Percentiles rank a stretch among this genome's conserved stretches.
phyloP scores from a whole-genome alignment of 345 rosid species.

The Arabis hirsuta region DNA sequence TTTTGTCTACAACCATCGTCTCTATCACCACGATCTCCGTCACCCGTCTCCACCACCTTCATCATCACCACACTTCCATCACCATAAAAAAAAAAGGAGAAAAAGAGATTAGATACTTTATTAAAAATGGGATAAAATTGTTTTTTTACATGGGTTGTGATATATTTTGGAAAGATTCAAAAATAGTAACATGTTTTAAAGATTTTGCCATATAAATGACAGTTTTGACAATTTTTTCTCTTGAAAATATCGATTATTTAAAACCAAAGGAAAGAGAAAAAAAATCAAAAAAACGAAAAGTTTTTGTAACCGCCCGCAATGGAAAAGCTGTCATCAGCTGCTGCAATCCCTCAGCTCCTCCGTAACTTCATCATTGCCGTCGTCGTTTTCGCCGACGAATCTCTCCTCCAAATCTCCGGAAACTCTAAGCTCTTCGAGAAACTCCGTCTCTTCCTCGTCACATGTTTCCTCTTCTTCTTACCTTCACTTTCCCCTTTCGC shows the following conservation, averaged over 20 bases:
- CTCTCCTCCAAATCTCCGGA: constrained; percentile 53
- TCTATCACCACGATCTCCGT: no score
- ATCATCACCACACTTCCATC: no score
- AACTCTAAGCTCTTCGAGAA: constrained; percentile 56
- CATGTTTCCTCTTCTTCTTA: constrained; percentile 64
- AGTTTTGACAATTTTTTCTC: no score
- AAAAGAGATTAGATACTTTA: no score
- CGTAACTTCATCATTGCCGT: constrained; percentile 57
- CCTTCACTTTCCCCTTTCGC: constrained; percentile 48
- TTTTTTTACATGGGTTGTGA: no score
- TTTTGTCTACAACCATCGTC: no score
- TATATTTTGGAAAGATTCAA: no score
- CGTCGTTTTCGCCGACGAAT: constrained; percentile 64
- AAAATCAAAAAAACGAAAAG: not conserved
- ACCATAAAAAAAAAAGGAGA: no score
- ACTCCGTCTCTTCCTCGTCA: constrained; percentile 52
- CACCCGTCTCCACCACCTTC: no score
- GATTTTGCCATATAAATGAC: no score
- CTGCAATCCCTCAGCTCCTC: constrained; percentile 63
- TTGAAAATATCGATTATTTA: not conserved
- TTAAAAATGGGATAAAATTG: no score
- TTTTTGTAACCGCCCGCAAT: constrained; percentile 34
- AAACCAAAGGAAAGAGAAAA: constrained; percentile 5
- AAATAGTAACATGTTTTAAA: no score
- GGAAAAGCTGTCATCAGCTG: constrained; percentile 53